A percentile compares a stretch with the other conserved stretches of the same genome.
Evolutionary conservation across 176 grass and related monocot genomes (phyloP).

Genomic region (Pontederia paniculata): DNA sequence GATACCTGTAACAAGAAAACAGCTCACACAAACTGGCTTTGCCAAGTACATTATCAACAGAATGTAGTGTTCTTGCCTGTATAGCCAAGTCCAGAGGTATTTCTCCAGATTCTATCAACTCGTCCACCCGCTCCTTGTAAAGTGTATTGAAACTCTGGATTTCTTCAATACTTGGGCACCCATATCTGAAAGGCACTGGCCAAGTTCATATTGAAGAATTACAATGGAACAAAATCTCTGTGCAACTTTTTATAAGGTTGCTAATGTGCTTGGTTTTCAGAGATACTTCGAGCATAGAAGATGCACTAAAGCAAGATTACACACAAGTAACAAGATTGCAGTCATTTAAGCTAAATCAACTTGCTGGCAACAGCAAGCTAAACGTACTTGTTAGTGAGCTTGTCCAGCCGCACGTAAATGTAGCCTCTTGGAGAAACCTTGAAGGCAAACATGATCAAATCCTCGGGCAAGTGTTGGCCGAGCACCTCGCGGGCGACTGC

Average conservation of each 20-base stretch:
- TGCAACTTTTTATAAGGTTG: no score
- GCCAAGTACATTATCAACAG: neutral
- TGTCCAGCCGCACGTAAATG: slow-evolving; percentile 79
- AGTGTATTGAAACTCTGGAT: slow-evolving; percentile 72
- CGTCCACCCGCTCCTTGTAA: slow-evolving; percentile 67
- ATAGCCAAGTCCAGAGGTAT: slow-evolving; percentile 75
- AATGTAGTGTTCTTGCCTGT: slow-evolving; percentile 39
- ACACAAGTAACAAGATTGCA: neutral
- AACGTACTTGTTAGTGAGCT: slow-evolving; percentile 39
- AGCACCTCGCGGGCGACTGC: slow-evolving; percentile 48
- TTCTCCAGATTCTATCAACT: slow-evolving; percentile 50
- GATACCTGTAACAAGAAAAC: slow-evolving; percentile 47
- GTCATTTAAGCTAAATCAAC: neutral
- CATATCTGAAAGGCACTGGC: slow-evolving; percentile 34
- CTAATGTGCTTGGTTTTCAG: no score
- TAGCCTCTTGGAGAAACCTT: slow-evolving; percentile 87
- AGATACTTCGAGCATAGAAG: no score
- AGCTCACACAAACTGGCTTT: neutral
- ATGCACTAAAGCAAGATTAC: no score
- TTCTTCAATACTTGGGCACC: slow-evolving; percentile 66
- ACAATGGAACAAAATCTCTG: neutral
- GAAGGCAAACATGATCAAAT: slow-evolving; percentile 64
- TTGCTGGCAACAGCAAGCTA: neutral
- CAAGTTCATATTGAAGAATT: neutral
- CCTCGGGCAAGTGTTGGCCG: slow-evolving; percentile 42